phyloP scores from a whole-genome alignment of 225 moss, liverwort and hornwort species.

The Straminergon stramineum region DNA sequence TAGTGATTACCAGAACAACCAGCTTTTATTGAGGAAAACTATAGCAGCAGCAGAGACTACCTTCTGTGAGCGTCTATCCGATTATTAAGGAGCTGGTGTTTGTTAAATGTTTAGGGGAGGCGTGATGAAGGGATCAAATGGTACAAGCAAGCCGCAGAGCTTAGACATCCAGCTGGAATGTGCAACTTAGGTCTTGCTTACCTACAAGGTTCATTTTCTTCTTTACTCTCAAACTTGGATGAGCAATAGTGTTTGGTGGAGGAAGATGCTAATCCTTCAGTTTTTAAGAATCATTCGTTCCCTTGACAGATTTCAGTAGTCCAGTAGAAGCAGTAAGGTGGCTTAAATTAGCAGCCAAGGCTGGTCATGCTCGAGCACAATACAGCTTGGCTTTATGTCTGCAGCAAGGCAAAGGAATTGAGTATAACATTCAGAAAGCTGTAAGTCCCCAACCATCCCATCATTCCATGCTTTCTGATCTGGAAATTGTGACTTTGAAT shows the following conservation, averaged over 20 bases:
- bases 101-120: slow-evolving; percentile 34
- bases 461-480: background rate
- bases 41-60: background rate
- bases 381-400: slow-evolving; percentile 76
- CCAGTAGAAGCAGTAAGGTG: slow-evolving; percentile 62
- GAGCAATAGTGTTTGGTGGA: background rate
- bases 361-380: slow-evolving; percentile 67
- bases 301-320: slow-evolving; percentile 34
- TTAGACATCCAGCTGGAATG: slow-evolving; percentile 63
- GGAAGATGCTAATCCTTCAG: background rate
- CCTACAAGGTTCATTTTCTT: slow-evolving; percentile 41
- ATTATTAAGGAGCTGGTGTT: background rate
- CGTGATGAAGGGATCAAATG: slow-evolving; percentile 62
- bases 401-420: slow-evolving; percentile 73
- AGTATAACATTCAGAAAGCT: slow-evolving; percentile 47
- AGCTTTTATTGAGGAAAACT: background rate
- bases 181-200: slow-evolving; percentile 83
- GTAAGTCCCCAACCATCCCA: slow-evolving; percentile 21
- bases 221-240: background rate
- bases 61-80: background rate
- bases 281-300: background rate
- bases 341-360: slow-evolving; percentile 50
- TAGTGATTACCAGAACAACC: background rate
- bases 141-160: slow-evolving; percentile 75
- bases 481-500: background rate